Evolutionary conservation across 169 alveolate species (phyloP).

Genomic region (Plasmodium relictum): DNA sequence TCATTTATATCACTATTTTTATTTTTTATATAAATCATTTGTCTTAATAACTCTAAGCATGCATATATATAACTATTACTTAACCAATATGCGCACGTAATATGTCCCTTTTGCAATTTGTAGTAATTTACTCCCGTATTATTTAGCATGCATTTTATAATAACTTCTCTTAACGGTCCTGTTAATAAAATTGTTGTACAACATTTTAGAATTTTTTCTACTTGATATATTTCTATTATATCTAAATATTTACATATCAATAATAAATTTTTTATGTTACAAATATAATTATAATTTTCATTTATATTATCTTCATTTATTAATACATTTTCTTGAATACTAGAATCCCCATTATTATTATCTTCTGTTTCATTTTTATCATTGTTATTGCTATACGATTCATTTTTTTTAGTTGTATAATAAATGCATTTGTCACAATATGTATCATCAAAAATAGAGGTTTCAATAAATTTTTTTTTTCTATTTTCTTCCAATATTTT

Average conservation of each 20-base stretch:
- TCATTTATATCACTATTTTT: conserved; percentile 32
- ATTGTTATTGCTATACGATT: background rate
- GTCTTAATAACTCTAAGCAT: conserved; percentile 57
- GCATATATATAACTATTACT: conserved; percentile 64
- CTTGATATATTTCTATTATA: conserved; percentile 66
- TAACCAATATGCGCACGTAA: conserved; percentile 73
- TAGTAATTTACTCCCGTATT: conserved; percentile 71
- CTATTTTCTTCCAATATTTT: conserved; percentile 30
- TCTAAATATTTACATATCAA: conserved; percentile 62
- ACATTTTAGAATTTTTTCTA: conserved; percentile 56
- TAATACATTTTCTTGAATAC: conserved; percentile 17
- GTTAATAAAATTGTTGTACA: conserved; percentile 41
- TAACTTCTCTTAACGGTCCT: conserved; percentile 70
- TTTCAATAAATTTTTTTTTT: conserved; percentile 31
- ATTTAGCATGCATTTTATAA: conserved; percentile 66
- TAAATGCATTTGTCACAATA: conserved; percentile 61
- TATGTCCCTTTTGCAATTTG: conserved; percentile 71
- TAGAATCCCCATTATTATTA: background rate
- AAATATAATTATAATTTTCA: conserved; percentile 58
- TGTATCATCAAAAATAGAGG: conserved; percentile 43
- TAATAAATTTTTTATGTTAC: conserved; percentile 67
- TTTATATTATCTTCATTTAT: conserved; percentile 73
- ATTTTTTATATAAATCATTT: conserved; percentile 65
- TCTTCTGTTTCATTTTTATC: background rate
- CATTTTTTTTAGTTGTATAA: conserved; percentile 10